These are phyloP conservation scores for Rostrohypoxylon terebratum DNA, from an alignment of 495 filamentous ascomycete genomes.

Conservation along the genomic window DNA sequence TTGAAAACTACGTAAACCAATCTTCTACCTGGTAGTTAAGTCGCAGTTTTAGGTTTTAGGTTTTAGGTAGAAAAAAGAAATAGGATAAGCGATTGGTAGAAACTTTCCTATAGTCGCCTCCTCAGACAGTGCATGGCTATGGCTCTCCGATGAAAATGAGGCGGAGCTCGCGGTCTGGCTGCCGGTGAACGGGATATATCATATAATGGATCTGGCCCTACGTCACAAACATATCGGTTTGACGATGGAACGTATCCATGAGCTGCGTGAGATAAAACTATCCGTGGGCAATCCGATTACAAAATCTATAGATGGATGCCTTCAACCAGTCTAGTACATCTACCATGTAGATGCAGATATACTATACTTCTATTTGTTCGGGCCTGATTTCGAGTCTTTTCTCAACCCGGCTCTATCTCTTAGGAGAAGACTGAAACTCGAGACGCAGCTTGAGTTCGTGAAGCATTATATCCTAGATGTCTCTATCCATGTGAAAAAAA, in stretches of 20 bases:
- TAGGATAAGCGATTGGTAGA: neutral
- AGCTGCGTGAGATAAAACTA: slow-evolving; percentile 50
- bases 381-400: slow-evolving; percentile 36
- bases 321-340: too few relatives aligned
- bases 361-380: slow-evolving; percentile 52
- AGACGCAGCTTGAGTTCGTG: slow-evolving; percentile 52
- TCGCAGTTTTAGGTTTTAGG: neutral
- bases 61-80: too few relatives aligned
- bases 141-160: slow-evolving; percentile 38
- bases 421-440: slow-evolving; percentile 24
- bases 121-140: slow-evolving; percentile 24
- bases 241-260: slow-evolving; percentile 52
- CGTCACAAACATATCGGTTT: slow-evolving; percentile 45
- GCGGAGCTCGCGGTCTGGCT: slow-evolving; percentile 27
- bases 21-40: slow-evolving; percentile 49
- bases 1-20: slow-evolving; percentile 53
- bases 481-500: neutral
- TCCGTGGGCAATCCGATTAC: slow-evolving; percentile 51
- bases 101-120: neutral
- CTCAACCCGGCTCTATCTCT: slow-evolving; percentile 19
- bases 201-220: slow-evolving; percentile 52
- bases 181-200: slow-evolving; percentile 45
- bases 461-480: slow-evolving; percentile 53
- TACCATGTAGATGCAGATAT: slow-evolving; percentile 43
- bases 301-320: slow-evolving; percentile 51